These are phyloP conservation scores for Dillenia turbinata DNA, from an alignment of 164 flowering plant genomes.

Conservation along the genomic window DNA sequence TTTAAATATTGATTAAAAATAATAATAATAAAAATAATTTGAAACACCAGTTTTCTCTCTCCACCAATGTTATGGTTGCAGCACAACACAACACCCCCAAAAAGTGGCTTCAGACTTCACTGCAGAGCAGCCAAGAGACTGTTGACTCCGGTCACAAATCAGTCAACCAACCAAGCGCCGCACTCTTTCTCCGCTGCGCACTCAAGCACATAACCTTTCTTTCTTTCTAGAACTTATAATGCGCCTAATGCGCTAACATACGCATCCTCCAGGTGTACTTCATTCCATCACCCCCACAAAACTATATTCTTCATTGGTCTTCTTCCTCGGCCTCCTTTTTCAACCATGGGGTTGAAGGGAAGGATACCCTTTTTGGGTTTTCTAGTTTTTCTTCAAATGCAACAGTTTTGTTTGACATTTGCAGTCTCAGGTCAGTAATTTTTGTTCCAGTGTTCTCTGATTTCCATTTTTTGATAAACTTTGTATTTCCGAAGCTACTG, in stretches of 20 bases:
- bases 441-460: background rate
- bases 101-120: too few species aligned
- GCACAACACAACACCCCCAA: too few species aligned
- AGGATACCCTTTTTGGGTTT: slow-evolving; percentile 16
- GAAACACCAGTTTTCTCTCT: too few species aligned
- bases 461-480: background rate
- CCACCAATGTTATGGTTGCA: too few species aligned
- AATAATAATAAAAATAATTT: too few species aligned
- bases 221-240: background rate
- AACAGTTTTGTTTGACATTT: slow-evolving; percentile 11
- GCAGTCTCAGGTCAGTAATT: slow-evolving; percentile 19
- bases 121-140: too few species aligned
- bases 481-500: too few species aligned
- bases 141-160: too few species aligned
- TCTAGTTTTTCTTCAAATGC: slow-evolving; percentile 30
- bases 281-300: background rate
- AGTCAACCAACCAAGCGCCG: too few species aligned
- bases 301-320: background rate
- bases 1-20: too few species aligned
- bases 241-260: background rate
- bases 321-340: background rate
- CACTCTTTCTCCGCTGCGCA: background rate
- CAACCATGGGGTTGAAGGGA: slow-evolving; percentile 22
- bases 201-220: background rate
- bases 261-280: background rate